A percentile compares a stretch with the other conserved stretches of the same genome.
Conservation (phyloP, 305 asterid genomes). For the Striga hermonthica region DNA sequence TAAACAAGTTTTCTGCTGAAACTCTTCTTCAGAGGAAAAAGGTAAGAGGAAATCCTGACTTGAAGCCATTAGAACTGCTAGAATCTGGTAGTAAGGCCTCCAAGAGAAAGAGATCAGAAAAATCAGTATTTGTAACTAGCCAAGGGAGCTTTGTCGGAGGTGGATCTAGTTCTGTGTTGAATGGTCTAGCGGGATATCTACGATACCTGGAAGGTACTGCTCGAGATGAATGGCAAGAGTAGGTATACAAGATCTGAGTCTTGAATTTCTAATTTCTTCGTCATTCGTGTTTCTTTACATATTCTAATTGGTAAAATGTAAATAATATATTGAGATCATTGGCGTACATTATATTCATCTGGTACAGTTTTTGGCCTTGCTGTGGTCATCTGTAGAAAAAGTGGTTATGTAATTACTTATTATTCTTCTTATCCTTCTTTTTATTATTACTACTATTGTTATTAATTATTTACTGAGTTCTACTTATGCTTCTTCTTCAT, state of each 20-base stretch:
- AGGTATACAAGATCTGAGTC: slow-evolving; percentile 38
- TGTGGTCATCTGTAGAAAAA: slow-evolving; percentile 25
- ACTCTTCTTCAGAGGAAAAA: slow-evolving; percentile 43
- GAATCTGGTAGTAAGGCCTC: slow-evolving; percentile 32
- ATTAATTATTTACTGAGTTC: too few species aligned
- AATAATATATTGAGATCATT: slow-evolving; percentile 18
- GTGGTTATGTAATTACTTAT: background rate
- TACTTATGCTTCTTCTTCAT: too few species aligned
- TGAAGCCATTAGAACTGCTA: slow-evolving; percentile 29
- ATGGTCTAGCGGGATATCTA: slow-evolving; percentile 81
- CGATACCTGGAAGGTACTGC: slow-evolving; percentile 88
- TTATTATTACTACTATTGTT: too few species aligned
- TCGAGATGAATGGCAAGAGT: slow-evolving; percentile 82
- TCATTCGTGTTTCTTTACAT: slow-evolving; percentile 8
- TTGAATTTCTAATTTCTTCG: slow-evolving; percentile 26
- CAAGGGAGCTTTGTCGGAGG: slow-evolving; percentile 72
- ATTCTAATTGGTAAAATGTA: slow-evolving; percentile 1
- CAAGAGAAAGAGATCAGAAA: slow-evolving; percentile 50
- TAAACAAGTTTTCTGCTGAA: slow-evolving; percentile 42
- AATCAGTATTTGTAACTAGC: slow-evolving; percentile 66
- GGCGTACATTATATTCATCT: slow-evolving; percentile 13
- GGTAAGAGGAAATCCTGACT: slow-evolving; percentile 30
- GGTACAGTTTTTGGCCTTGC: background rate
- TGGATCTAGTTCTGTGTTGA: slow-evolving; percentile 61
- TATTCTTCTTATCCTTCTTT: too few species aligned